Base-by-base conservation (phyloP, 2,329 filamentous ascomycete species). In the Cladosporium sp. region DNA sequence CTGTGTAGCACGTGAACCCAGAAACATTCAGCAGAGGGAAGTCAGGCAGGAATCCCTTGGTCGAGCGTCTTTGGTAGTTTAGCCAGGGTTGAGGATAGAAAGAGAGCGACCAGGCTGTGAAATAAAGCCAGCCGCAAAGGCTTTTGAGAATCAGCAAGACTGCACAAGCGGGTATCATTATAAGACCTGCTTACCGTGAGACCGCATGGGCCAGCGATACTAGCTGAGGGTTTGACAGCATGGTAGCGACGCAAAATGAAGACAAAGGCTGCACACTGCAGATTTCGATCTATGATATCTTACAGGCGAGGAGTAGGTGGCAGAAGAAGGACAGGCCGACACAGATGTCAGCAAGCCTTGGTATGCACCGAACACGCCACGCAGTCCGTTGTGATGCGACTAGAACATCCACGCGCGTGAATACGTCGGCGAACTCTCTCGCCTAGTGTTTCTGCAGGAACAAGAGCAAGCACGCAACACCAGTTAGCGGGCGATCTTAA, bases 71-170 rank as follows among this genome's bases (percentile, higher is more conserved):
- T 30, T 79, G 80, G 72, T 82, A 88, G 80, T 97, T 97, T 63
- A 91, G 82, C 61, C 95, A 76, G 6, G 89, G 85, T 72, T 97
- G 94, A 1, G 93, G 92, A 73, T 97, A 97, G 77, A 97, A 97
- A 15, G 91, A 96, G 15, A 87, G 76, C 12, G 89, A 93, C 93
- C 93, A 74, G 25, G 58, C 60, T 5, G 61, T 56, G 47, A 68
- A 63, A 58, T 69, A 70, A 11, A 67, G 51, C 67, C 67, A 70
- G 22, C 70, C 68, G 47, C 64, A 68, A n/a, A 70, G 45, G 55
- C 67, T 69, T 54, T 9, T 34, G 15, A 19, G 42, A 19, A 15
- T 56, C 6, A 56, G 54, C 28, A 11, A 12, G 17, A 15, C 14
- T 20, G 20, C 17, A 30, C 15, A 19, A n/a, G 38, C 19, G 8